phyloP scores from a whole-genome alignment of 805 yeast genomes.

The Nakazawaea anatomiae region DNA sequence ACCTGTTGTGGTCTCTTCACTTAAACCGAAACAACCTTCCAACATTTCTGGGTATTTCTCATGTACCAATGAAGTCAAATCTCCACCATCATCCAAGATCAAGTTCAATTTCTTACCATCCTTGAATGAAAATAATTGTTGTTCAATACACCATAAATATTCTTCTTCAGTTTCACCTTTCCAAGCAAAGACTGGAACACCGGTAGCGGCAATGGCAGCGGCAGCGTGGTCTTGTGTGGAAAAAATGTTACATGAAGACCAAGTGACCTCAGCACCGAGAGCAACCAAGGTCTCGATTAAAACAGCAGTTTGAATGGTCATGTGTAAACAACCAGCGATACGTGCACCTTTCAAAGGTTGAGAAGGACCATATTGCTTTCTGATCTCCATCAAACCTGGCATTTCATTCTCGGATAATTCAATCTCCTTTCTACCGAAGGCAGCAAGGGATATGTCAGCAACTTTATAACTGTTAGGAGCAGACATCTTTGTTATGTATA shows the following conservation, averaged over 20 bases:
- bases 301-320: constrained; percentile 99
- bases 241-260: constrained; percentile 99
- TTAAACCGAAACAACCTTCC: constrained; percentile 89
- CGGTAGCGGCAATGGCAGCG: constrained; percentile 98
- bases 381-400: constrained; percentile 99
- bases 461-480: constrained; percentile 82
- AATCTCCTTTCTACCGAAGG: constrained; percentile 99
- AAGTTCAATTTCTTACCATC: constrained; percentile 92
- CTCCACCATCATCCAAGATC: constrained; percentile 99
- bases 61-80: constrained; percentile 93
- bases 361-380: constrained; percentile 81
- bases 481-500: constrained; percentile 35
- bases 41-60: constrained; percentile 97
- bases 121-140: constrained; percentile 97
- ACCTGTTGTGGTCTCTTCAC: constrained; percentile 99
- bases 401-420: constrained; percentile 98
- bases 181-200: constrained; percentile 99
- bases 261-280: constrained; percentile 98
- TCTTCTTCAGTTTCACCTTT: constrained; percentile 99
- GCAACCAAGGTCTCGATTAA: constrained; percentile 95
- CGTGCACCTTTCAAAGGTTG: constrained; percentile 98
- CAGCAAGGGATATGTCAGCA: constrained; percentile 97
- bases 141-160: constrained; percentile 98
- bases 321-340: constrained; percentile 98
- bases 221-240: constrained; percentile 99